Conservation (phyloP, 176 grass and related monocot species). For the sorghum (Sorghum bicolor) region DNA sequence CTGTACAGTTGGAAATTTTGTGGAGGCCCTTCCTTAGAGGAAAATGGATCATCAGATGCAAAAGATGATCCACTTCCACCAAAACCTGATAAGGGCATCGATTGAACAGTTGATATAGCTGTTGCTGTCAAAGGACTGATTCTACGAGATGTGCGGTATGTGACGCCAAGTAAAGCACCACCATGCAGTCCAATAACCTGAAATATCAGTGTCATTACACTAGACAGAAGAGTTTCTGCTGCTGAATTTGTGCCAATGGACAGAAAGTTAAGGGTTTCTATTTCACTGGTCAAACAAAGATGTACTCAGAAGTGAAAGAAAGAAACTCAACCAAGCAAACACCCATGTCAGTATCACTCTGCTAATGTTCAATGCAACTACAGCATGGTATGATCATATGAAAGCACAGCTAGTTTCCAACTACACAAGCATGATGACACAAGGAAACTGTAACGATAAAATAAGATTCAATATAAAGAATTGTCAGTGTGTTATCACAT, state of each 20-base stretch:
- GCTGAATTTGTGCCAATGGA: neutral
- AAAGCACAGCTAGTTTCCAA: neutral
- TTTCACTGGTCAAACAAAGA: slow-evolving; percentile 14
- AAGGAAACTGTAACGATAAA: neutral
- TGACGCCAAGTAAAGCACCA: slow-evolving; percentile 93
- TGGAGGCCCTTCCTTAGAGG: slow-evolving; percentile 64
- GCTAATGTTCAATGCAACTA: neutral
- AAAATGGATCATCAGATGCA: slow-evolving; percentile 85
- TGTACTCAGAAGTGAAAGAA: slow-evolving; percentile 17
- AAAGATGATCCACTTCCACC: slow-evolving; percentile 72
- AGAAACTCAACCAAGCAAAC: slow-evolving; percentile 13
- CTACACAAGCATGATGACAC: neutral
- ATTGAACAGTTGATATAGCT: slow-evolving; percentile 85
- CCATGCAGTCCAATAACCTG: slow-evolving; percentile 98
- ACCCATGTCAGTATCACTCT: neutral
- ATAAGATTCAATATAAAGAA: neutral
- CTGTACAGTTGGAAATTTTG: slow-evolving; percentile 99
- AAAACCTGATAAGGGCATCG: slow-evolving; percentile 95
- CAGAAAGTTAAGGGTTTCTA: neutral
- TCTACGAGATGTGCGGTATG: slow-evolving; percentile 90
- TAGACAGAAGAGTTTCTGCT: neutral
- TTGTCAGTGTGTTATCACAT: neutral
- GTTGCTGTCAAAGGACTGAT: slow-evolving; percentile 87
- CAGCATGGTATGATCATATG: neutral
- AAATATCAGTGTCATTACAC: slow-evolving; percentile 14